Evolutionary conservation across 2,329 filamentous ascomycete genomes (phyloP), one percentile per base, ranked within the genome.

Genomic region (Dothideomycetidae sp.): DNA sequence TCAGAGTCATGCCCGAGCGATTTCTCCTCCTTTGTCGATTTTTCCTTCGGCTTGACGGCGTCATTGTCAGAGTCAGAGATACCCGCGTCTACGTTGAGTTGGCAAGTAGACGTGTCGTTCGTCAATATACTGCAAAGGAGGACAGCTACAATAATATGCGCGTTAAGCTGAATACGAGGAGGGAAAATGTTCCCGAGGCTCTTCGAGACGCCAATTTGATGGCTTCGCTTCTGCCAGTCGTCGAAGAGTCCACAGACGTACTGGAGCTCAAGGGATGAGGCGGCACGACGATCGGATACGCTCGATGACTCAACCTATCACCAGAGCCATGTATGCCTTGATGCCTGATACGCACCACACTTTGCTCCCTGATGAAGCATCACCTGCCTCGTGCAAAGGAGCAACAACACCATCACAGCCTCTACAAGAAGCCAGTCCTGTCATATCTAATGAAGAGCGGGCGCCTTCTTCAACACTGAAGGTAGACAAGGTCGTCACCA

Each of bases 81-180:
- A 96, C 88, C 1, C 70, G 90, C 44, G 68, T 98, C 21, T 98
- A 92, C 56, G 73, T 94, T 39, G 90, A 98, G 55, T 93, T 96
- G 55, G 73, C 67, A 29, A 75, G 70, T 12, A 73, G 78, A 35
- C 73, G 81, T 52, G 78, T 96, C 18, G 78, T 93, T 18, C 68
- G 88, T 44, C 88, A 98, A 60, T 94, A 93, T 53, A 82, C 82
- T 13, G 78, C 79, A n/a, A 78, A 81, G 54, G 88, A 98, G 63
- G 79, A 79, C 36, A 69, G 63, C 37, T 94, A 92, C 55, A 78
- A 78, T 17, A 73, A 75, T 21, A 75, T 93, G 9, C 78, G 78
- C 55, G 66, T 67, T 29, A 63, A 53, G 46, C 37, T 66, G 23
- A 61, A 58, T 35, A 69, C 74, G 18, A 64, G 62, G 37, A 73